A percentile compares a stretch with the other conserved stretches of the same genome.
Evolutionary conservation across 2,329 filamentous ascomycete genomes (phyloP).

Genomic region (Colletotrichum tropicicola): DNA sequence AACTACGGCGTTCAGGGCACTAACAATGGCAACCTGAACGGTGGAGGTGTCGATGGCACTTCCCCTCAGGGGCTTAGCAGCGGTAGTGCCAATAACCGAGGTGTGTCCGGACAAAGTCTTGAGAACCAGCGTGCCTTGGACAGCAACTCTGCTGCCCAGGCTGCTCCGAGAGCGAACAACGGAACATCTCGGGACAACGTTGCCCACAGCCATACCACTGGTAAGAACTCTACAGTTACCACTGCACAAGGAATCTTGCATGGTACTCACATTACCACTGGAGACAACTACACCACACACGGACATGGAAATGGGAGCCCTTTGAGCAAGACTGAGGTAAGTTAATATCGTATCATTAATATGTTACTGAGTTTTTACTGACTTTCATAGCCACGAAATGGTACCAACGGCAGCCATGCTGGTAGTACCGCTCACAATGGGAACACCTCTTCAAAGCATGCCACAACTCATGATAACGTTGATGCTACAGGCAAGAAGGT

Average conservation of each 20-base stretch:
- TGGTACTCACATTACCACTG: conserved; percentile 14
- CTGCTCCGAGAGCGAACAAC: background rate
- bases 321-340: background rate
- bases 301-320: background rate
- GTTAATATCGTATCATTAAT: background rate
- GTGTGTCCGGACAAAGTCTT: background rate
- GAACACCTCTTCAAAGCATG: background rate
- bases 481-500: conserved; percentile 24
- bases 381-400: background rate
- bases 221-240: background rate
- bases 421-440: background rate
- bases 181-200: background rate
- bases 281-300: background rate
- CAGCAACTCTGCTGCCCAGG: background rate
- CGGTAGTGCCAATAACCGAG: background rate
- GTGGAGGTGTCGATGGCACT: too few relatives aligned
- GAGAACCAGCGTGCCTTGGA: background rate
- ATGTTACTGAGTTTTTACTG: background rate
- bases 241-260: conserved; percentile 14
- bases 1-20: background rate
- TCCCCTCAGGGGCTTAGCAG: background rate
- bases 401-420: background rate
- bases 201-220: background rate
- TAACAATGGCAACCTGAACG: background rate
- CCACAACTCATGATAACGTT: background rate